Conservation (phyloP, 2,329 filamentous ascomycete species). For the Fusarium oligoseptatum region DNA sequence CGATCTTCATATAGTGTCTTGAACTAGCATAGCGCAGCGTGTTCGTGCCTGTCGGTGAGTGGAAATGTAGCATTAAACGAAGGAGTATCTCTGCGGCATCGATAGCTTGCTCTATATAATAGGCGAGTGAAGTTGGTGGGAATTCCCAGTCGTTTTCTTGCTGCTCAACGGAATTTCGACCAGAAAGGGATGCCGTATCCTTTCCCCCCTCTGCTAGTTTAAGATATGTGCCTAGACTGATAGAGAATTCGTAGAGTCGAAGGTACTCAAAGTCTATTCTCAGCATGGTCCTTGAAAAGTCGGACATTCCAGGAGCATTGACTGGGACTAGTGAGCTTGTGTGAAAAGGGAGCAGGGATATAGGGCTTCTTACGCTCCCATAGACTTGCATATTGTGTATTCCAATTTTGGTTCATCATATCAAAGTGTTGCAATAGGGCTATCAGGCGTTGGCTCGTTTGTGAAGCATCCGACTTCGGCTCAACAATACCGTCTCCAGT, state of each 20-base stretch:
- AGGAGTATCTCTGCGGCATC: constrained; percentile 4
- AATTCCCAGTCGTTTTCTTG: constrained; percentile 1
- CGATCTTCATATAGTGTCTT: constrained; percentile 19
- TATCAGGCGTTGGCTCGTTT: background rate
- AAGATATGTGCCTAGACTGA: constrained; percentile 4
- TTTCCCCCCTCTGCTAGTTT: background rate
- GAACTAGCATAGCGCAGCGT: constrained; percentile 10
- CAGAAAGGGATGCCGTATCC: background rate
- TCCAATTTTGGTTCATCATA: constrained; percentile 10
- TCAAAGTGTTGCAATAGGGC: constrained; percentile 12
- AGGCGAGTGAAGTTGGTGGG: background rate
- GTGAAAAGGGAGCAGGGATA: background rate
- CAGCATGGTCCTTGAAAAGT: constrained; percentile 8
- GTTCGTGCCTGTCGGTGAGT: background rate
- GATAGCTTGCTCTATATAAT: constrained; percentile 20
- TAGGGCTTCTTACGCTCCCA: background rate
- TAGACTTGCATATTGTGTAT: background rate
- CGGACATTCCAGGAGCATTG: background rate
- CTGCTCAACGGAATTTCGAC: background rate
- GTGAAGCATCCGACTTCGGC: background rate
- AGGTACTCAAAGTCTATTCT: constrained; percentile 18
- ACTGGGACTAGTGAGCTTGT: background rate
- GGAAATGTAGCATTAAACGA: constrained; percentile 4
- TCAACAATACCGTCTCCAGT: constrained; percentile 7
- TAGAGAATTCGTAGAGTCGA: constrained; percentile 19